phyloP scores from a whole-genome alignment of 1,284 basidiomycete species.

The Microbotryum saponariae region DNA sequence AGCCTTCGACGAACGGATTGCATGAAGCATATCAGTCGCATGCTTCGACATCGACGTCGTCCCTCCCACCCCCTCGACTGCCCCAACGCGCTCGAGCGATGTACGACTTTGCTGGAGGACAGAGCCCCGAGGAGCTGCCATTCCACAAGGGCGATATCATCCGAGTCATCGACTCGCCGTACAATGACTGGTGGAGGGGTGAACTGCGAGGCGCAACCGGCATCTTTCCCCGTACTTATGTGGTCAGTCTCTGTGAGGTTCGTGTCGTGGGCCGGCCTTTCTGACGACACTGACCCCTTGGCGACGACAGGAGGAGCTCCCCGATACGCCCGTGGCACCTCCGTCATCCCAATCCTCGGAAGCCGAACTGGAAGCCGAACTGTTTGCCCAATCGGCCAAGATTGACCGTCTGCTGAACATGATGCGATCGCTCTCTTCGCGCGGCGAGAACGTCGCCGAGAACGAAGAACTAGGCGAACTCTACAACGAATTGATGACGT shows the following conservation, averaged over 20 bases:
- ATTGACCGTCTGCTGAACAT: slow-evolving; percentile 81
- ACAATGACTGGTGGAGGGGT: slow-evolving; percentile 98
- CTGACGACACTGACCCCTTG: background rate
- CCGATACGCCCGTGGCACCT: slow-evolving; percentile 71
- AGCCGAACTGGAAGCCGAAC: slow-evolving; percentile 77
- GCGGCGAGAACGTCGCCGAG: slow-evolving; percentile 76
- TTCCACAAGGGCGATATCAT: slow-evolving; percentile 93
- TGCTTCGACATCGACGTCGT: no score
- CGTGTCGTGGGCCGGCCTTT: no score
- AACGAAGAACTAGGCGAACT: slow-evolving; percentile 94
- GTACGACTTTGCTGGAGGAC: slow-evolving; percentile 73
- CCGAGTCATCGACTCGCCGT: slow-evolving; percentile 88
- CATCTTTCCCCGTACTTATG: slow-evolving; percentile 97
- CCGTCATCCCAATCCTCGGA: slow-evolving; percentile 52
- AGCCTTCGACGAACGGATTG: no score
- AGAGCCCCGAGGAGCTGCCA: slow-evolving; percentile 81
- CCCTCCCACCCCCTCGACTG: no score
- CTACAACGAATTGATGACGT: slow-evolving; percentile 77
- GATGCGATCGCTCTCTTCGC: slow-evolving; percentile 62
- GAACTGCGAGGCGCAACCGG: slow-evolving; percentile 86
- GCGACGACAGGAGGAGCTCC: slow-evolving; percentile 63
- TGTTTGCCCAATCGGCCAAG: slow-evolving; percentile 74
- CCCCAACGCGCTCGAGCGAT: slow-evolving; percentile 65
- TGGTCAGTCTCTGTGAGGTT: slow-evolving; percentile 50
- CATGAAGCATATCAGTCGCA: no score